Evolutionary conservation across 2,329 filamentous ascomycete species (phyloP).

Genomic region (Phaeomoniella chlamydospora): DNA sequence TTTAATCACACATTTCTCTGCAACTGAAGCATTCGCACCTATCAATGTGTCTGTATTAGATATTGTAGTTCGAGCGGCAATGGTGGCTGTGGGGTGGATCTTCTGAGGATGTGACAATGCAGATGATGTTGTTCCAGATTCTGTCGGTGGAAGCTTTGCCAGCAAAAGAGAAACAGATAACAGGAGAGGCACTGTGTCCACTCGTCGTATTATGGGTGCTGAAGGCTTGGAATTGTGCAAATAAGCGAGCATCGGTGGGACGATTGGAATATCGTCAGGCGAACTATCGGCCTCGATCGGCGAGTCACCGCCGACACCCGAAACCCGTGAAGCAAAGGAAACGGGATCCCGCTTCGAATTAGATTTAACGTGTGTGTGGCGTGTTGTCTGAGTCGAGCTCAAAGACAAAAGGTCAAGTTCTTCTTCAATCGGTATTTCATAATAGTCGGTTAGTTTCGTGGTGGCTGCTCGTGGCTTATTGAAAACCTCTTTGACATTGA

Average conservation of each 20-base stretch:
- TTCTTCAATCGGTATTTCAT: conserved; percentile 30
- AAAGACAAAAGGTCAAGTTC: conserved; percentile 39
- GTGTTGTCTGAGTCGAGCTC: conserved; percentile 34
- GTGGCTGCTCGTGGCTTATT: conserved; percentile 2
- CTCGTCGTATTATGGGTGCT: conserved; percentile 62
- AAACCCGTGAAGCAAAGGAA: conserved; percentile 18
- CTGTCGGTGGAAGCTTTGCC: conserved; percentile 58
- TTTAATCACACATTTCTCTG: conserved; percentile 84
- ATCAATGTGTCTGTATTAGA: conserved; percentile 70
- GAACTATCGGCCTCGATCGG: not conserved
- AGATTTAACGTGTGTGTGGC: conserved; percentile 4
- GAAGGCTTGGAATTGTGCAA: conserved; percentile 45
- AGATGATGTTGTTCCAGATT: conserved; percentile 42
- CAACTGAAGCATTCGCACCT: conserved; percentile 76
- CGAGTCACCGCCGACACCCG: conserved; percentile 1
- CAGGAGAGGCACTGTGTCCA: conserved; percentile 74
- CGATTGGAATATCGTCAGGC: not conserved
- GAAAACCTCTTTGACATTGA: conserved; percentile 37
- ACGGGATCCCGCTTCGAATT: conserved; percentile 4
- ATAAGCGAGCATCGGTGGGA: conserved; percentile 58
- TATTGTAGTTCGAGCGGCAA: conserved; percentile 69
- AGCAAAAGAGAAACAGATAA: conserved; percentile 71
- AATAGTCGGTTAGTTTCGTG: conserved; percentile 8
- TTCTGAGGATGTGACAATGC: conserved; percentile 68
- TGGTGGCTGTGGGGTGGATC: conserved; percentile 67